phyloP scores from a whole-genome alignment of 768 basidiomycete species.

The Cubamyces lactineus region DNA sequence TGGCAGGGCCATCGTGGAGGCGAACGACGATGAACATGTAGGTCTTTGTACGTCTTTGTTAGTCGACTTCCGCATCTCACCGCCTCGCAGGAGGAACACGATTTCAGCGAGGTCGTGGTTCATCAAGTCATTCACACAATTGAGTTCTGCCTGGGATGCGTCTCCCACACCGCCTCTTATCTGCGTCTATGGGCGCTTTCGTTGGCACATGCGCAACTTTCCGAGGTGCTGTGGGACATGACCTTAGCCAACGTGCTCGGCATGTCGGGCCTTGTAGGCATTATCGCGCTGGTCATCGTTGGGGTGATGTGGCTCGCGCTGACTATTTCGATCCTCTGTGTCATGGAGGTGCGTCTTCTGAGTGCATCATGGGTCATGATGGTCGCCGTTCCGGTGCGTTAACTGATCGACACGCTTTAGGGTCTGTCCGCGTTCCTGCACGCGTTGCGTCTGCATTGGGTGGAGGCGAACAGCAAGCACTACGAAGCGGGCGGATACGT shows the following conservation, averaged over 20 bases:
- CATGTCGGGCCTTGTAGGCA: constrained; percentile 65
- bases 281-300: constrained; percentile 46
- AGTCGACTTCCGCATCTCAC: constrained; percentile 14
- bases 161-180: constrained; percentile 95
- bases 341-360: constrained; percentile 85
- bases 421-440: constrained; percentile 96
- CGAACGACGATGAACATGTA: constrained; percentile 75
- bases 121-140: constrained; percentile 99
- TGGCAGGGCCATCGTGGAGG: constrained; percentile 73
- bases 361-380: constrained; percentile 23
- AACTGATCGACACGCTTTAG: constrained; percentile 43
- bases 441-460: constrained; percentile 96
- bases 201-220: constrained; percentile 95
- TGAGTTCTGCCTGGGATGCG: constrained; percentile 98
- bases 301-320: constrained; percentile 75
- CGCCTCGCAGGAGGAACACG: constrained; percentile 70
- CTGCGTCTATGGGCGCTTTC: constrained; percentile 97
- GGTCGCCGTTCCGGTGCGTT: constrained; percentile 18
- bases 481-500: constrained; percentile 90
- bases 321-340: constrained; percentile 80
- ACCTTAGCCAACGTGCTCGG: constrained; percentile 68
- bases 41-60: constrained; percentile 38
- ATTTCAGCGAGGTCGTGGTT: constrained; percentile 92
- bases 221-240: constrained; percentile 92
- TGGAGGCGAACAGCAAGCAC: constrained; percentile 97